phyloP scores from a whole-genome alignment of 1,284 basidiomycete species.

The Ceratobasidium sp. region DNA sequence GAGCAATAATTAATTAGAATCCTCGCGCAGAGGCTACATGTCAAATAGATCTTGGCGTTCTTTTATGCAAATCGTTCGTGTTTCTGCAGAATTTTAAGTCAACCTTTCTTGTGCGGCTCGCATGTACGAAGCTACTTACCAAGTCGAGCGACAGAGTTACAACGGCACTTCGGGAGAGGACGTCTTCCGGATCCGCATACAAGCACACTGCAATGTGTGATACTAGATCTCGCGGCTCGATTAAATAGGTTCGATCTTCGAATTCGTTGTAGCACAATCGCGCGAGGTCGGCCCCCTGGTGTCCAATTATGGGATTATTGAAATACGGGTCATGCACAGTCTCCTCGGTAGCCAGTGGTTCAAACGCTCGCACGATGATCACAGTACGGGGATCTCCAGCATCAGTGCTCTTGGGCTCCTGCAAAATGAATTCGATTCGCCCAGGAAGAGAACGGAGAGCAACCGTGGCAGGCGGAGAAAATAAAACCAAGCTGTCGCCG shows the following conservation, averaged over 20 bases:
- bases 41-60: too few species aligned
- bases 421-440: not conserved
- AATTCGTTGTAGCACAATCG: not conserved
- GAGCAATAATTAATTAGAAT: too few species aligned
- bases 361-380: not conserved
- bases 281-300: not conserved
- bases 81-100: conserved; percentile 6
- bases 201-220: not conserved
- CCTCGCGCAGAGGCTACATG: too few species aligned
- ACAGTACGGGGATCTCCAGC: not conserved
- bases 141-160: not conserved
- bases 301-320: conserved; percentile 6
- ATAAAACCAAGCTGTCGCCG: not conserved
- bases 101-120: too few species aligned
- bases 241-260: not conserved
- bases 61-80: not conserved
- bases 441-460: not conserved
- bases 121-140: not conserved
- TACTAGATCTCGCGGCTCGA: conserved; percentile 1
- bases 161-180: not conserved
- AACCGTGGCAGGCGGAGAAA: not conserved
- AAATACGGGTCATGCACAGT: not conserved
- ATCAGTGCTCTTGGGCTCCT: not conserved
- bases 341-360: not conserved
- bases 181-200: not conserved